Percentiles rank a stretch among this genome's conserved stretches.
Evolutionary conservation across 2,329 filamentous ascomycete species (phyloP).

Genomic region (Alternaria tenuissima): DNA sequence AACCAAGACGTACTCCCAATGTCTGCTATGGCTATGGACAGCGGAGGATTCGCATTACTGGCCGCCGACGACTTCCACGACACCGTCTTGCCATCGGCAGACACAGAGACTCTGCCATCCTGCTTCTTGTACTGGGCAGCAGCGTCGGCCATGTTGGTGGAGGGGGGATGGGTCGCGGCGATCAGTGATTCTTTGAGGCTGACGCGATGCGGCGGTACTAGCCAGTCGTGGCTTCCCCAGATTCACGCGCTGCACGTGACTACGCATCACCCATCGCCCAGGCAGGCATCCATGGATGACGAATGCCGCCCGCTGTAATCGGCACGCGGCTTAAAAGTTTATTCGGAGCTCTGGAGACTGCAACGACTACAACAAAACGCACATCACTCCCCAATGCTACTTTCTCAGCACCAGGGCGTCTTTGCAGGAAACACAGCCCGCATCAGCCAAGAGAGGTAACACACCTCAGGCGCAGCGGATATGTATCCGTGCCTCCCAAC

Average conservation of each 20-base stretch:
- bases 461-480: conserved; percentile 21
- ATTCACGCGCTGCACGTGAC: conserved; percentile 23
- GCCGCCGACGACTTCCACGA: conserved; percentile 73
- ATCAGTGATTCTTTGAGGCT: not conserved
- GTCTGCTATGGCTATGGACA: conserved; percentile 75
- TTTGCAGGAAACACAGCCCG: not conserved
- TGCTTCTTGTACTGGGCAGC: conserved; percentile 85
- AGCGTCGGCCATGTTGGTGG: conserved; percentile 48
- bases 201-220: conserved; percentile 18
- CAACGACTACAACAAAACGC: not conserved
- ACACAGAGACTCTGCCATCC: conserved; percentile 82
- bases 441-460: conserved; percentile 11
- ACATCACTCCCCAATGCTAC: not conserved
- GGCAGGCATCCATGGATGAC: not conserved
- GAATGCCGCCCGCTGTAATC: not conserved
- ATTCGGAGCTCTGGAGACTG: not conserved
- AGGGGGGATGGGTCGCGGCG: not conserved
- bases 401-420: not conserved
- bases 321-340: not conserved
- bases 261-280: conserved; percentile 9
- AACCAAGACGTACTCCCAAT: conserved; percentile 77
- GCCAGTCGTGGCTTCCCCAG: conserved; percentile 23
- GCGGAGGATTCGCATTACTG: conserved; percentile 67
- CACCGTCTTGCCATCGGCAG: conserved; percentile 75
- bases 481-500: conserved; percentile 21